Percentiles rank a stretch among this genome's conserved stretches.
Evolutionary conservation across 2,329 filamentous ascomycete species (phyloP).

Genomic region (Aureobasidium musti): DNA sequence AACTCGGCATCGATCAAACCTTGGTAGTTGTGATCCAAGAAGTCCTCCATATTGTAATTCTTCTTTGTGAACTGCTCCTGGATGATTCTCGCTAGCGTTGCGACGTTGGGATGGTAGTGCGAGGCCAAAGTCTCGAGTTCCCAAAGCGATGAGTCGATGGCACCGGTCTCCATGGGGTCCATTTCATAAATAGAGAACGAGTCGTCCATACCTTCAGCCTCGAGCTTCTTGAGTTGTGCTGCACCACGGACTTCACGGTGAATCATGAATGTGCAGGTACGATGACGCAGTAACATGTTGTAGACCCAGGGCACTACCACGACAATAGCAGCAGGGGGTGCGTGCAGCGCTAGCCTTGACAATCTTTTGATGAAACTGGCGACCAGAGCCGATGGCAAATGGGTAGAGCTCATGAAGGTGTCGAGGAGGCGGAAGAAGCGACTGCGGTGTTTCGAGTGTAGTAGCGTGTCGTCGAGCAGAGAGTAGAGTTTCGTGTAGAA

Average conservation of each 20-base stretch:
- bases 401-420: conserved; percentile 85
- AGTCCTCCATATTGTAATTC: conserved; percentile 93
- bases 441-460: conserved; percentile 93
- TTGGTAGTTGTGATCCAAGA: conserved; percentile 89
- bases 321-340: conserved; percentile 86
- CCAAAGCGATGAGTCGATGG: conserved; percentile 93
- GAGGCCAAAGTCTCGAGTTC: conserved; percentile 87
- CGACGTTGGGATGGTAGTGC: conserved; percentile 97
- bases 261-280: conserved; percentile 92
- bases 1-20: conserved; percentile 83
- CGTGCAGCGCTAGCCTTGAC: conserved; percentile 78
- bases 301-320: conserved; percentile 91
- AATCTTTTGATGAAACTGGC: conserved; percentile 97
- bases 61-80: conserved; percentile 97
- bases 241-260: conserved; percentile 66
- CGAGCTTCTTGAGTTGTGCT: conserved; percentile 60
- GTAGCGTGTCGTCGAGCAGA: conserved; percentile 76
- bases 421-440: conserved; percentile 91
- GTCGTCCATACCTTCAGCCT: conserved; percentile 67
- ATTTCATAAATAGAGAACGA: conserved; percentile 73
- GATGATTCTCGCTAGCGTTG: conserved; percentile 88
- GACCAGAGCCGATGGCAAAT: conserved; percentile 86
- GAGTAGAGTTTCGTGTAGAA: conserved; percentile 96
- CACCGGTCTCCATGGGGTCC: conserved; percentile 81
- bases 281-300: conserved; percentile 88